These are phyloP conservation scores for Nicotiana rustica DNA, from an alignment of 305 asterid species.

Conservation along the genomic window DNA sequence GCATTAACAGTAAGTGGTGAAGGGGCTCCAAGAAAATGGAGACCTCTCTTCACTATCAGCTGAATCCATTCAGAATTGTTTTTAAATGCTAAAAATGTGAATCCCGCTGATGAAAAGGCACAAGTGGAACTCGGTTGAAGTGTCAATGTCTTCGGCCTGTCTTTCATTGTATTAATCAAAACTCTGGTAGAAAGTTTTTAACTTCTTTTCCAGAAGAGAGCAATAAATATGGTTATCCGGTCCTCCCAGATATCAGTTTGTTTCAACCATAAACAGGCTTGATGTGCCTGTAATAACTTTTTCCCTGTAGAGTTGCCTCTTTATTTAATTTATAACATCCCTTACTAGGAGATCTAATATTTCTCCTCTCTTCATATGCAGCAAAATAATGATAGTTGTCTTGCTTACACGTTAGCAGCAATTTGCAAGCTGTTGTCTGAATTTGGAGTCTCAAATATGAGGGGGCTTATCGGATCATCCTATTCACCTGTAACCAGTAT, in stretches of 20 bases:
- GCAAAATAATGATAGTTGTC: slow-evolving; percentile 89
- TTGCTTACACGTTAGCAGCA: slow-evolving; percentile 87
- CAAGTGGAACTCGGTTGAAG: slow-evolving; percentile 29
- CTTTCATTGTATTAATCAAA: slow-evolving; percentile 22
- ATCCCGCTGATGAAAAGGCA: slow-evolving; percentile 5
- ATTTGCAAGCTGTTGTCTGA: slow-evolving; percentile 88
- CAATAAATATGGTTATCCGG: background rate
- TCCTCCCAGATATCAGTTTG: background rate
- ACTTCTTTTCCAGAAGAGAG: slow-evolving; percentile 10
- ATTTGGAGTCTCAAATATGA: slow-evolving; percentile 73
- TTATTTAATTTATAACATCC: slow-evolving; percentile 8
- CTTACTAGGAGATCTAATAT: slow-evolving; percentile 32
- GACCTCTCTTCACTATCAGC: background rate
- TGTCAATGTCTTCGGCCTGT: background rate
- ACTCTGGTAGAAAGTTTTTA: background rate
- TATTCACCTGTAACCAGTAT: slow-evolving; percentile 74
- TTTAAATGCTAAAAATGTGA: slow-evolving; percentile 12
- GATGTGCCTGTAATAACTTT: slow-evolving; percentile 6
- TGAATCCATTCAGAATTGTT: background rate
- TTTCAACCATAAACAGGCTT: slow-evolving; percentile 25
- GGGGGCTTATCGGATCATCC: slow-evolving; percentile 84
- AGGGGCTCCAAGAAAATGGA: slow-evolving; percentile 23
- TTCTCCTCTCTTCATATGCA: slow-evolving; percentile 53
- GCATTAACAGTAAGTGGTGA: background rate
- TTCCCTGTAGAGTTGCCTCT: slow-evolving; percentile 14